Base-by-base conservation (phyloP, 345 rosid species). In the Turritis glabra region DNA sequence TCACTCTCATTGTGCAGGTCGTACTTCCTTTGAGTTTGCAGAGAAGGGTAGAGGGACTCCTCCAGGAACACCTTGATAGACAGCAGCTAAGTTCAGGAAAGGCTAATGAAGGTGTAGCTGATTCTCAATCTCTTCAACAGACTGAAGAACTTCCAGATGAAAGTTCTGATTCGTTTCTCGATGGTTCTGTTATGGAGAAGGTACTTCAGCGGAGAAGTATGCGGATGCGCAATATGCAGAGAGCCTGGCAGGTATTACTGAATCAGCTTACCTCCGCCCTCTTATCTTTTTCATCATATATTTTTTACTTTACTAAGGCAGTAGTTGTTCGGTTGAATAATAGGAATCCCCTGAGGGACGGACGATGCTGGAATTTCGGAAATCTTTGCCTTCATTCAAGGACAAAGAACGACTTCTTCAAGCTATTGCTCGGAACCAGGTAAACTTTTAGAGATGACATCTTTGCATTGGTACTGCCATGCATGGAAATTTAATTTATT, bases 341-440 rank as follows among this genome's bases (percentile, higher is more conserved):
- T 58, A 95, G 99, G 99, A 90, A 72, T 92, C 97, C 18, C 98
- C 94, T 17, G 99, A 92, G 82, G 99, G 99, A 73, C 80, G 70
- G 69, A 88, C 73, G 51, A 86, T 95, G 94, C 38, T 89, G 77
- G 92, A 88, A 13, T 92, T 95, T 64, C 82, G 99, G 52, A 90
- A 82, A 76, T 84, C 98, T 65, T 84, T 95, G 51, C 99, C 99
- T 66, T 77, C 94, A 56, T 92, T 84, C 85, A 88, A 82, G 82
- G 99, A 95, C 82, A 92, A 90, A 83, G 97, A 90, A 76, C 88
- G 85, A 79, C 85, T 95, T 67, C 97, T 95, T 46, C 97, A 95
- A 81, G 97, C 99, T 56, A 90, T 92, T 64, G 99, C 99, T 46
- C 86, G 90, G 78, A 95, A 95, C 80, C 99, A 95, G 98, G 98